Base-by-base conservation (phyloP, 805 yeast genomes). In the Candida oleophila region DNA sequence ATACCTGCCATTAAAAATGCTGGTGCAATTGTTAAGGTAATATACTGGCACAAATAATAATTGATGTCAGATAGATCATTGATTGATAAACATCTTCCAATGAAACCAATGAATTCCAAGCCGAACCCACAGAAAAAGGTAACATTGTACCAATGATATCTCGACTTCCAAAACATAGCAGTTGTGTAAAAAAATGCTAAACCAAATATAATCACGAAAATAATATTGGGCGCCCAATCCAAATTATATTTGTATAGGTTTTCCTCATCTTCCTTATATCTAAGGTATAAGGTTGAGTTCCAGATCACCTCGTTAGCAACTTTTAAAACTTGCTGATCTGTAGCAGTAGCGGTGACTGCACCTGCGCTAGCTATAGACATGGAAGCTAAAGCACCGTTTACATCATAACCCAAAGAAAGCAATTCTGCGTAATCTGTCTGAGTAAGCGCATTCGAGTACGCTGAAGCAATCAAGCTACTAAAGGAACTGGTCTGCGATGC, bases 1-100 rank as follows among this genome's bases (percentile, higher is more conserved):
- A 71, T 53, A 0, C 76, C 77, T 1, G 64, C 77, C 77, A 71
- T 71, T 15, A 70, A 57, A 45, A 71, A 69, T 2, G 74, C 76
- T 2, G 76, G 76, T 1, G 73, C 65, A 22, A 71, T 59, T 2
- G 75, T 69, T 50, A 71, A 60, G 2, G 64, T 46, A 15, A 68
- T 64, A 43, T 58, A 62, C 50, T 71, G 77, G 43, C 65, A 43
- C 32, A 69, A 53, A 47, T 53, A 71, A 43, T 42, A 55, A 42
- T 53, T 46, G 33, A 52, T 38, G 46, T 55, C 46, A 8, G 54
- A 49, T 45, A 52, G 44, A 49, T 68, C 64, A 21, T 44, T 46
- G 40, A 70, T 49, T 1, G 71, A 50, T 22, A 68, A 46, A 1
- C 68, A 57, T 49, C 77, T 59, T 3, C 75, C 74, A 44, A 70